A percentile compares a stretch with the other conserved stretches of the same genome.
phyloP scores from a whole-genome alignment of 495 filamentous ascomycete genomes.

The Tuber aestivum region DNA sequence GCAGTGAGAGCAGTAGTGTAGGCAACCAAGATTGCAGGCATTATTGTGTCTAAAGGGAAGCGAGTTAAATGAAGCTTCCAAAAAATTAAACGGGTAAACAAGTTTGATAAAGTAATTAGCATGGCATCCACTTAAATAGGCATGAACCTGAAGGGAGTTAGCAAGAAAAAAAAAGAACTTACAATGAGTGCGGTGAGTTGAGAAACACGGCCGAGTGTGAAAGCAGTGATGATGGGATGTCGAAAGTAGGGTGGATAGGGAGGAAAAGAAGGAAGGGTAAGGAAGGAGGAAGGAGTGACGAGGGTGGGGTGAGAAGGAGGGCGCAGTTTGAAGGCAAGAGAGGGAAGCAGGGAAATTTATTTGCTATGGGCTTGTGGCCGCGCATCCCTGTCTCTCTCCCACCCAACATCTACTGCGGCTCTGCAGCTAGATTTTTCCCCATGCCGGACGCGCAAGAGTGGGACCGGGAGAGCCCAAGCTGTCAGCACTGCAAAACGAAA shows the following conservation, averaged over 20 bases:
- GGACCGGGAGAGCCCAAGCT: too few relatives aligned
- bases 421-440: too few relatives aligned
- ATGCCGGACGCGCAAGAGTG: too few relatives aligned
- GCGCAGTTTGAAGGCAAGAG: too few relatives aligned
- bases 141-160: conserved; percentile 6
- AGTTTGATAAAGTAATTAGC: too few relatives aligned
- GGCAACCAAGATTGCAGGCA: neutral
- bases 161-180: conserved; percentile 9
- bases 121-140: too few relatives aligned
- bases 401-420: too few relatives aligned
- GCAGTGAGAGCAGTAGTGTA: conserved; percentile 14
- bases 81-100: neutral
- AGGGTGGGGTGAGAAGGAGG: neutral
- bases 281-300: neutral
- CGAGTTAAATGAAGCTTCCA: neutral
- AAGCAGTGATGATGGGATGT: neutral
- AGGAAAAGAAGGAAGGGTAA: neutral
- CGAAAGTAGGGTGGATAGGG: neutral
- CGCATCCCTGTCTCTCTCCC: neutral
- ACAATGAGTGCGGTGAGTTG: neutral
- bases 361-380: neutral
- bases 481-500: too few relatives aligned
- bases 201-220: too few relatives aligned
- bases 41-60: neutral
- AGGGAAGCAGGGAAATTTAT: neutral